A percentile compares a stretch with the other conserved stretches of the same genome.
Evolutionary conservation across 2,329 filamentous ascomycete species (phyloP).

Genomic region (Alternaria gaisen): DNA sequence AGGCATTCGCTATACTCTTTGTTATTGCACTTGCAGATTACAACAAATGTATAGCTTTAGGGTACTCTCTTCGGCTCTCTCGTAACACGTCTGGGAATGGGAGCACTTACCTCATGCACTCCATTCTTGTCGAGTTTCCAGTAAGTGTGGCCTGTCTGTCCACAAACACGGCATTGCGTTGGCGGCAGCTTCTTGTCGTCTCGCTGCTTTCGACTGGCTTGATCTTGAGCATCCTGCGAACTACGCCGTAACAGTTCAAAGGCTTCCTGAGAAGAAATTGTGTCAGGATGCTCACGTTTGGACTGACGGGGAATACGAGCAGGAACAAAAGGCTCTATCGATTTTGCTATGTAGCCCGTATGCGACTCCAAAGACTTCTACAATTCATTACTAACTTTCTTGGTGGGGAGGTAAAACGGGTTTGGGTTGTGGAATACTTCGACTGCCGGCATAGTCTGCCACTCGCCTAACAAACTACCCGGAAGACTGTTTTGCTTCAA

Average conservation of each 20-base stretch:
- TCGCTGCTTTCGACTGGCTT: not conserved
- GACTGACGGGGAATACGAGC: not conserved
- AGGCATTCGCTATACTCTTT: not conserved
- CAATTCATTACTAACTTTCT: conserved; percentile 5
- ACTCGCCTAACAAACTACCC: conserved; percentile 24
- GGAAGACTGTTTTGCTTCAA: conserved; percentile 30
- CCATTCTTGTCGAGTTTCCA: not conserved
- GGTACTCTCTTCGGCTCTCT: not conserved
- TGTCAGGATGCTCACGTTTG: not conserved
- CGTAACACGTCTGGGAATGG: not conserved
- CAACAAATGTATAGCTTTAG: not conserved
- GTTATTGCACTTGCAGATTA: too few species aligned
- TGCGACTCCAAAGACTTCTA: not conserved
- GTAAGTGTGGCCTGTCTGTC: not conserved
- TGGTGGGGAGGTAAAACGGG: not conserved
- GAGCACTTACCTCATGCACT: not conserved
- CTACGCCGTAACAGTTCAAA: not conserved
- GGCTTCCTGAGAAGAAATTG: not conserved
- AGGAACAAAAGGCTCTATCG: not conserved
- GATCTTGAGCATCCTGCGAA: too few species aligned
- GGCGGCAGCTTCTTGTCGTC: not conserved
- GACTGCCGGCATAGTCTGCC: conserved; percentile 17
- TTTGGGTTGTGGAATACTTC: conserved; percentile 17
- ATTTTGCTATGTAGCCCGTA: not conserved
- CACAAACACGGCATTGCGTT: not conserved